Conservation (phyloP, 805 yeast genomes). For the Priceomyces castillae region DNA sequence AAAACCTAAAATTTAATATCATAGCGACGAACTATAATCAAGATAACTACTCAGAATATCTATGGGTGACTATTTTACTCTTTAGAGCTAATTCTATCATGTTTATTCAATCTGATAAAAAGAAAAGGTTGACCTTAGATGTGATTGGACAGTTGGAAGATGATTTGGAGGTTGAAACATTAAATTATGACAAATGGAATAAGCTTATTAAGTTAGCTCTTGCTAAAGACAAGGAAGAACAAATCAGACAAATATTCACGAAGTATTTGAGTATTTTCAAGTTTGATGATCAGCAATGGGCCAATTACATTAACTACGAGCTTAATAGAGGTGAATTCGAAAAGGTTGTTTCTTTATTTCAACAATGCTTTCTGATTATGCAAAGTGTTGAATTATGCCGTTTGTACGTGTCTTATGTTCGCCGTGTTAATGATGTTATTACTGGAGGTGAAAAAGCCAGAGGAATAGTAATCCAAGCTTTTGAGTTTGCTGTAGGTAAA, state of each 20-base stretch:
- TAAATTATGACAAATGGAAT: slow-evolving; percentile 56
- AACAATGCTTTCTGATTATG: slow-evolving; percentile 58
- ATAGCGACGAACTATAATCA: no score
- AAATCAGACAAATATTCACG: slow-evolving; percentile 57
- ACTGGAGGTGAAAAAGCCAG: slow-evolving; percentile 84
- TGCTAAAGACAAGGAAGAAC: slow-evolving; percentile 56
- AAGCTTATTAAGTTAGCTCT: slow-evolving; percentile 49
- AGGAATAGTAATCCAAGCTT: slow-evolving; percentile 71
- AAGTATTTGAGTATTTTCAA: slow-evolving; percentile 64
- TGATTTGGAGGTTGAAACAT: slow-evolving; percentile 48
- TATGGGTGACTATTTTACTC: not conserved
- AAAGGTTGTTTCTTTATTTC: slow-evolving; percentile 63
- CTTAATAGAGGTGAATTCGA: slow-evolving; percentile 62
- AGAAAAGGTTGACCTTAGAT: slow-evolving; percentile 39
- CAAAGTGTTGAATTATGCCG: slow-evolving; percentile 71
- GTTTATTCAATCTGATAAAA: slow-evolving; percentile 14
- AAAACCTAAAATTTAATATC: no score
- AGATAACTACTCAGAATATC: no score
- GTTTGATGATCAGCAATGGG: slow-evolving; percentile 67
- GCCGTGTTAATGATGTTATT: slow-evolving; percentile 63
- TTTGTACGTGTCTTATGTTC: slow-evolving; percentile 73
- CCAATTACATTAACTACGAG: slow-evolving; percentile 63
- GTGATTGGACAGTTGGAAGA: slow-evolving; percentile 59
- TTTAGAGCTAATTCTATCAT: not conserved
- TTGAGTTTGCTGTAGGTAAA: slow-evolving; percentile 72